Percentiles rank a stretch among this genome's conserved stretches.
Conservation (phyloP, 2,329 filamentous ascomycete genomes). For the Hypoxylon rubiginosum region DNA sequence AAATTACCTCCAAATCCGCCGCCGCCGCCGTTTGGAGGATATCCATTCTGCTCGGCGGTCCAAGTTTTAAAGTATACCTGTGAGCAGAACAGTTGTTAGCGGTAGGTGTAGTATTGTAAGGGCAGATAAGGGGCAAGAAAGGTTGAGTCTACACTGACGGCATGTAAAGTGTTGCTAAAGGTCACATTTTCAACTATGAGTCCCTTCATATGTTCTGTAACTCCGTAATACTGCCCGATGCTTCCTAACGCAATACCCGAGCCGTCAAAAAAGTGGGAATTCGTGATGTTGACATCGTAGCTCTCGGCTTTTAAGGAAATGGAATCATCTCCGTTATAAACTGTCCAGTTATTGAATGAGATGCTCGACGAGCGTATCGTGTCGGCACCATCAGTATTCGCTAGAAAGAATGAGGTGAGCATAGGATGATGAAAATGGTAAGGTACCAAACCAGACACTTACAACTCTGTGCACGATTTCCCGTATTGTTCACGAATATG, state of each 20-base stretch:
- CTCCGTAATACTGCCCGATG: slow-evolving; percentile 62
- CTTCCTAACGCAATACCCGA: slow-evolving; percentile 61
- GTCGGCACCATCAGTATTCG: slow-evolving; percentile 53
- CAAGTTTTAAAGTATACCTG: slow-evolving; percentile 62
- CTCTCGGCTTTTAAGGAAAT: slow-evolving; percentile 47
- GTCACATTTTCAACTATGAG: slow-evolving; percentile 57
- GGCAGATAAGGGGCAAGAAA: background rate
- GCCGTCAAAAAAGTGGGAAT: slow-evolving; percentile 58
- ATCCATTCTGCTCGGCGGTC: slow-evolving; percentile 60
- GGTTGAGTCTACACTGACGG: background rate
- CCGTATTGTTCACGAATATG: slow-evolving; percentile 63
- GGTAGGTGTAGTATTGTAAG: background rate
- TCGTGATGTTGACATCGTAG: slow-evolving; percentile 51
- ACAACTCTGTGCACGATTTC: slow-evolving; percentile 43
- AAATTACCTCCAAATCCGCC: slow-evolving; percentile 60
- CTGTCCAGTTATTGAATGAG: slow-evolving; percentile 47
- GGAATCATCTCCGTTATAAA: slow-evolving; percentile 47
- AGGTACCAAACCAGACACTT: background rate
- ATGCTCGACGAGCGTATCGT: slow-evolving; percentile 46
- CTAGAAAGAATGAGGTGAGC: slow-evolving; percentile 12
- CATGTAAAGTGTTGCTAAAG: slow-evolving; percentile 52
- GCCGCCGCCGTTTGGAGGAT: slow-evolving; percentile 64
- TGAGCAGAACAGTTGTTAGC: background rate
- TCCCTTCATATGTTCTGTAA: slow-evolving; percentile 59
- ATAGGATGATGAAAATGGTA: background rate